Percentiles rank a stretch among this genome's conserved stretches.
These are phyloP conservation scores for Sclerotinia glacialis DNA, from an alignment of 2,329 filamentous ascomycete genomes.

Conservation along the genomic window DNA sequence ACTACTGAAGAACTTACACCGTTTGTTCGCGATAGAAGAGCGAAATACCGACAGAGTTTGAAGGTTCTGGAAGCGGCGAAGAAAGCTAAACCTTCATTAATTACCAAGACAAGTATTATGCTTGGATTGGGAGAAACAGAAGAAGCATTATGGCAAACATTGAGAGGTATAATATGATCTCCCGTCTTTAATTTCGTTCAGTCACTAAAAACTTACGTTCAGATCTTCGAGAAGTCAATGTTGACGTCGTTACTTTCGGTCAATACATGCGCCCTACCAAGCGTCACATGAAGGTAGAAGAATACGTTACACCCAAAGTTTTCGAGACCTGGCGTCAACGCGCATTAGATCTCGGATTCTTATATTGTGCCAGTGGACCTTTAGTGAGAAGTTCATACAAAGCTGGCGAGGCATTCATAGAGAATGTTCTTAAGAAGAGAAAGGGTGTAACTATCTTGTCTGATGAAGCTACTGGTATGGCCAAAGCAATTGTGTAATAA, in stretches of 20 bases:
- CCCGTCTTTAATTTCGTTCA: background rate
- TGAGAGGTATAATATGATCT: slow-evolving; percentile 55
- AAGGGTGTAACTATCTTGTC: slow-evolving; percentile 33
- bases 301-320: slow-evolving; percentile 86
- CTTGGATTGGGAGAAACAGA: slow-evolving; percentile 91
- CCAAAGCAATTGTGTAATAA: slow-evolving; percentile 33
- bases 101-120: slow-evolving; percentile 99
- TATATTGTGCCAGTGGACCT: slow-evolving; percentile 93
- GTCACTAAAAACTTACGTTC: slow-evolving; percentile 24
- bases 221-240: slow-evolving; percentile 75
- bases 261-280: slow-evolving; percentile 99
- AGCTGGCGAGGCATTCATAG: slow-evolving; percentile 96
- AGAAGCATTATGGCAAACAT: slow-evolving; percentile 74
- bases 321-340: slow-evolving; percentile 91
- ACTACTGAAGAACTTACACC: slow-evolving; percentile 90
- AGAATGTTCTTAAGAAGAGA: slow-evolving; percentile 72
- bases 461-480: slow-evolving; percentile 34
- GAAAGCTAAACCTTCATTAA: slow-evolving; percentile 67
- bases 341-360: slow-evolving; percentile 90
- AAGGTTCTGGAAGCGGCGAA: slow-evolving; percentile 80
- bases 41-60: slow-evolving; percentile 83
- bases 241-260: slow-evolving; percentile 97
- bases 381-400: slow-evolving; percentile 95
- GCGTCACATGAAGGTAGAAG: slow-evolving; percentile 93
- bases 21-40: slow-evolving; percentile 82